Evolutionary conservation across 768 basidiomycete species (phyloP).

Genomic region (Pholiota molesta): DNA sequence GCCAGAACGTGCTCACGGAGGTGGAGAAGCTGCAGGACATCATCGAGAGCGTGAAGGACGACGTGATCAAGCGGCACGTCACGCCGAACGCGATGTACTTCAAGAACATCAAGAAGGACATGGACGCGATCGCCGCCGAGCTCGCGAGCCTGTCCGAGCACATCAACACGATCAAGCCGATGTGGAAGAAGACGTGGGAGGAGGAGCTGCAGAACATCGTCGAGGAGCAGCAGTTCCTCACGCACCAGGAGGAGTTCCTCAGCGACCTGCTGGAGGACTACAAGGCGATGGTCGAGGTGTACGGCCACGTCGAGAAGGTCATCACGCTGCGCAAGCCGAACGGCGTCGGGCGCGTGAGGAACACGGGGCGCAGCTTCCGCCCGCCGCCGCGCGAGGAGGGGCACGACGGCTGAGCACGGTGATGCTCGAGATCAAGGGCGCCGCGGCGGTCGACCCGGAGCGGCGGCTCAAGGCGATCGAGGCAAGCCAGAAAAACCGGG

Average conservation of each 20-base stretch:
- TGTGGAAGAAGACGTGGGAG: slow-evolving; percentile 99
- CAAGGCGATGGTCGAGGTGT: slow-evolving; percentile 86
- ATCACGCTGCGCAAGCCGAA: slow-evolving; percentile 65
- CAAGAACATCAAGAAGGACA: slow-evolving; percentile 71
- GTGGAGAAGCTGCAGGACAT: slow-evolving; percentile 93
- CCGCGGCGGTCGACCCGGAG: slow-evolving; percentile 78
- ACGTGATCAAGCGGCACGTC: slow-evolving; percentile 87
- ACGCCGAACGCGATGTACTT: slow-evolving; percentile 78
- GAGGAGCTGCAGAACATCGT: slow-evolving; percentile 95
- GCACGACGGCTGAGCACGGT: slow-evolving; percentile 70
- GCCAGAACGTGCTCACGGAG: slow-evolving; percentile 87
- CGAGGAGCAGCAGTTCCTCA: slow-evolving; percentile 94
- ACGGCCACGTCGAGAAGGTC: slow-evolving; percentile 89
- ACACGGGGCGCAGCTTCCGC: slow-evolving; percentile 49
- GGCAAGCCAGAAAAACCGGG: slow-evolving; percentile 78
- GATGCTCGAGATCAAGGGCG: slow-evolving; percentile 88
- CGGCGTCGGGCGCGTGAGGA: slow-evolving; percentile 36
- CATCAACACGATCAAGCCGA: slow-evolving; percentile 87
- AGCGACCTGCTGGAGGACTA: slow-evolving; percentile 89
- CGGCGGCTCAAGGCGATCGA: slow-evolving; percentile 91
- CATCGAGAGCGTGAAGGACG: slow-evolving; percentile 87
- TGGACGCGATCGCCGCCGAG: slow-evolving; percentile 65
- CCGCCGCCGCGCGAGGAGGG: slow-evolving; percentile 71
- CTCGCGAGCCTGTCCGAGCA: slow-evolving; percentile 80
- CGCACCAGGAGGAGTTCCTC: slow-evolving; percentile 91